Conservation (phyloP, 345 rosid genomes). For the Brassica incana region DNA sequence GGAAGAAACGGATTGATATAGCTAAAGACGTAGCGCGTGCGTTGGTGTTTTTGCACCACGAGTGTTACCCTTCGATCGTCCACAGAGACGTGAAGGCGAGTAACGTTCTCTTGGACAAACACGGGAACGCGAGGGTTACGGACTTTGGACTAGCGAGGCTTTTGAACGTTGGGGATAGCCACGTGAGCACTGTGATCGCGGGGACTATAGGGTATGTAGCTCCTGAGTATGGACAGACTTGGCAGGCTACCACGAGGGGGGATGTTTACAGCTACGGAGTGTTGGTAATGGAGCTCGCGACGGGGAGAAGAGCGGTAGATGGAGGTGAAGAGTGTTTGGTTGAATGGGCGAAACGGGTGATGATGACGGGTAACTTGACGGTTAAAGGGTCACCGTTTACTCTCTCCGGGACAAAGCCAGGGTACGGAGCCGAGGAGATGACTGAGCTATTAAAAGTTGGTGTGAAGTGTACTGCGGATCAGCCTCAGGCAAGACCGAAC, state of each 20-base stretch:
- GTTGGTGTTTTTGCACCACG: constrained; percentile 81
- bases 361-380: constrained; percentile 41
- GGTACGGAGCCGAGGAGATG: constrained; percentile 67
- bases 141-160: constrained; percentile 92
- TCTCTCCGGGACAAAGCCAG: constrained; percentile 64
- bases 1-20: constrained; percentile 59
- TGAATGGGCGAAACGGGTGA: constrained; percentile 77
- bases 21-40: constrained; percentile 78
- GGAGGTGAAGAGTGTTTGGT: constrained; percentile 93
- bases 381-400: constrained; percentile 48
- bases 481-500: constrained; percentile 83
- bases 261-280: constrained; percentile 95
- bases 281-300: constrained; percentile 81
- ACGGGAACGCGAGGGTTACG: constrained; percentile 75
- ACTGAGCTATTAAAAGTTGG: constrained; percentile 62
- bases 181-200: constrained; percentile 88
- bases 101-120: constrained; percentile 71
- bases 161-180: constrained; percentile 69
- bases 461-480: constrained; percentile 68
- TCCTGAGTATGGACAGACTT: constrained; percentile 93
- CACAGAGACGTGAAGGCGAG: constrained; percentile 97
- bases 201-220: constrained; percentile 95
- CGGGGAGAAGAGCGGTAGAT: constrained; percentile 80
- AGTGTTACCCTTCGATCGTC: constrained; percentile 82
- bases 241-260: constrained; percentile 91